These are phyloP conservation scores for Polytrichum formosum DNA, from an alignment of 225 moss, liverwort and hornwort species.

Conservation along the genomic window DNA sequence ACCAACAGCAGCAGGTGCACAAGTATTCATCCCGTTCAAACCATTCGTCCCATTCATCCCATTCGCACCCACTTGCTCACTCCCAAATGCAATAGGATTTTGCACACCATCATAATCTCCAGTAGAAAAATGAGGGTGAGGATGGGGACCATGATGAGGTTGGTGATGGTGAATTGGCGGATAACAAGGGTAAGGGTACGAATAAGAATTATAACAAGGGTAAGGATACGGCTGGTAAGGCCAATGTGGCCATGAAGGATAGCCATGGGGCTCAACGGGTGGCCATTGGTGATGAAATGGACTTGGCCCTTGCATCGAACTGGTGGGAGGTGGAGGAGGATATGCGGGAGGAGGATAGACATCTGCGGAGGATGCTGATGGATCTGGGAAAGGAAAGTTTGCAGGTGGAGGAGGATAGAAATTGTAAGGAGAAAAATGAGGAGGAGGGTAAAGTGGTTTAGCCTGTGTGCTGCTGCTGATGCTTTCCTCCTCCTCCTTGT, in stretches of 20 bases:
- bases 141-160: background rate
- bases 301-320: background rate
- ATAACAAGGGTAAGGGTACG: background rate
- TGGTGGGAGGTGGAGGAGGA: background rate
- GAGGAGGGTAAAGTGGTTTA: background rate
- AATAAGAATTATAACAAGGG: background rate
- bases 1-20: background rate
- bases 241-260: background rate
- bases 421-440: background rate
- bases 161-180: background rate
- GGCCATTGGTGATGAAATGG: conserved; percentile 1
- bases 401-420: conserved; percentile 4
- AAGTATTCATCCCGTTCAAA: no score
- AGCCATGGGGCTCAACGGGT: background rate
- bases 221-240: background rate
- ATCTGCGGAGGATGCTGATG: background rate
- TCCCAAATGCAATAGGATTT: no score
- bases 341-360: conserved; percentile 2
- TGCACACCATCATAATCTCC: background rate
- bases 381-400: background rate
- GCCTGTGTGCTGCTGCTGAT: background rate
- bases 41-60: no score
- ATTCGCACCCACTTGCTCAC: no score
- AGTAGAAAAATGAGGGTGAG: background rate
- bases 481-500: no score